Evolutionary conservation across 2,329 filamentous ascomycete genomes (phyloP), one percentile per base, ranked within the genome.

Genomic region (Aspergillus nomiae): DNA sequence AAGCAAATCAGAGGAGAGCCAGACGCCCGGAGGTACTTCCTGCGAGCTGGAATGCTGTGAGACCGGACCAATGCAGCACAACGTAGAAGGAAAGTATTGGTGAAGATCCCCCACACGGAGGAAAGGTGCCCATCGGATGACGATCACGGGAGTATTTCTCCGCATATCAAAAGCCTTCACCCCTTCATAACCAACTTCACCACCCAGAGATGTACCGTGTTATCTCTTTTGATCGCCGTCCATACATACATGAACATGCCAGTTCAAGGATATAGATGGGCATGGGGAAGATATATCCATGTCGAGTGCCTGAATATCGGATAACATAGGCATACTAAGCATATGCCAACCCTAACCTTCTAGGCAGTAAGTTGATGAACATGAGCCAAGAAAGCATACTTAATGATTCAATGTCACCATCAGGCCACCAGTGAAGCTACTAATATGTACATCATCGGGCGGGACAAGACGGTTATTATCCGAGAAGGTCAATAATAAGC

Each of bases 131-230:
- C 14, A 21, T 36, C 16, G 30, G 51, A 36, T 21, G 53, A 51
- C 45, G 59, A 64, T 62, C 63, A 38, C 59, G 63, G 63, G 56
- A 46, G 26, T 57, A 64, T 64, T 64, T 64, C 63, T 64, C 63
- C 63, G 63, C 63, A 62, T 43, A 48, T 41, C 51, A 14, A 16
- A n/a, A 50, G 45, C 38, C 9, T 41, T 41, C 16, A 16, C 14
- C 34, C 34, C 14, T 36, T 36, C 34, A 36, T 36, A 36, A 36
- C 34, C 34, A 36, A 14, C 34, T 36, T 36, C 34, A 36, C 34
- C 16, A 41, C 38, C 38, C 38, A n/a, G 8, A 41, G 8, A 41
- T n/a, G 38, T 3, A 9, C 38, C 7, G 19, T 41, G 16, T 10
- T n/a, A 14, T 24, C 24, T 24, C 11, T 12, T 24, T 12, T 8